Conservation (phyloP, 1,284 basidiomycete genomes). For the Rhodotorula sp. region DNA sequence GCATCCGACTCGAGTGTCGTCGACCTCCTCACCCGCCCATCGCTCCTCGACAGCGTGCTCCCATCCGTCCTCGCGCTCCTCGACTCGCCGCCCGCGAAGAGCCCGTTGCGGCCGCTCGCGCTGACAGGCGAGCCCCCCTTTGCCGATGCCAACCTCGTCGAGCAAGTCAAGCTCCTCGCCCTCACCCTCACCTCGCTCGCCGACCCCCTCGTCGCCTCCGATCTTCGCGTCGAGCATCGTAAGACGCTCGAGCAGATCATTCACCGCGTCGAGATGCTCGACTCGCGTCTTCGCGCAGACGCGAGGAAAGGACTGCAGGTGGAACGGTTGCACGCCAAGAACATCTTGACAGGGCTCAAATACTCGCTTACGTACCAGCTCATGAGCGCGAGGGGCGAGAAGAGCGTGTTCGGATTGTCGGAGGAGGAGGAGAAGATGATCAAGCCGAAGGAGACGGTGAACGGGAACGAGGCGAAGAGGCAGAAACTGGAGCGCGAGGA, state of each 20-base stretch:
- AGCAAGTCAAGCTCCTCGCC: slow-evolving; percentile 13
- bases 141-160: slow-evolving; percentile 14
- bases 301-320: slow-evolving; percentile 19
- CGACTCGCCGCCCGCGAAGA: not conserved
- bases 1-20: not conserved
- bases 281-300: slow-evolving; percentile 15
- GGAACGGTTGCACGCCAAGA: slow-evolving; percentile 26
- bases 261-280: not conserved
- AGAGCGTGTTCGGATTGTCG: slow-evolving; percentile 1
- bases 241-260: slow-evolving; percentile 7
- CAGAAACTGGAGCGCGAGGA: not conserved
- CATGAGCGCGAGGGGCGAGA: slow-evolving; percentile 11
- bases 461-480: slow-evolving; percentile 2
- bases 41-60: not conserved
- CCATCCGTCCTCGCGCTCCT: slow-evolving; percentile 13
- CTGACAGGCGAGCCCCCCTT: not conserved
- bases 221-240: not conserved
- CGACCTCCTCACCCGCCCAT: not conserved
- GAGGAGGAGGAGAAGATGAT: not conserved
- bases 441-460: no score
- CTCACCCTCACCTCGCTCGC: slow-evolving; percentile 15
- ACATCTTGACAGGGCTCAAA: slow-evolving; percentile 7
- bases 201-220: not conserved
- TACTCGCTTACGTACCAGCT: slow-evolving; percentile 22
- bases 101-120: slow-evolving; percentile 1